phyloP scores from a whole-genome alignment of 495 filamentous ascomycete species.

The Lasiosphaeria ovina region DNA sequence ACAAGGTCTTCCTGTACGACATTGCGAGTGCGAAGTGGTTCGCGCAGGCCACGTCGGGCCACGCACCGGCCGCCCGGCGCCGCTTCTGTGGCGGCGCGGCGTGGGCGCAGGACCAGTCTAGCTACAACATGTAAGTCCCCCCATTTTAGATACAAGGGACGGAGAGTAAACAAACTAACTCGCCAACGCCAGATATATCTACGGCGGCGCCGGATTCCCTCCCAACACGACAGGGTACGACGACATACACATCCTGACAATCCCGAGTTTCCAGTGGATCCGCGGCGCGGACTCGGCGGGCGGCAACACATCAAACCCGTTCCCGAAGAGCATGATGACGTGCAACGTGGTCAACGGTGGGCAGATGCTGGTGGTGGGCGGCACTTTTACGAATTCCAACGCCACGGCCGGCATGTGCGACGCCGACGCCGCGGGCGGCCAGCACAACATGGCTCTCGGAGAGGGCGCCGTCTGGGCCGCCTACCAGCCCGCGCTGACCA shows the following conservation, averaged over 20 bases:
- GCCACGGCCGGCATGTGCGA: constrained; percentile 19
- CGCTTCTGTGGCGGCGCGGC: constrained; percentile 24
- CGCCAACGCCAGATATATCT: constrained; percentile 17
- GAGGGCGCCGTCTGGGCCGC: constrained; percentile 17
- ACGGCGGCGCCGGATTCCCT: constrained; percentile 21
- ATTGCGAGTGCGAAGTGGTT: constrained; percentile 24
- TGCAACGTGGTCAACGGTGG: constrained; percentile 24
- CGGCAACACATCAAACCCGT: constrained; percentile 15
- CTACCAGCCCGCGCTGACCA: constrained; percentile 19
- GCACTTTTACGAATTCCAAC: constrained; percentile 14
- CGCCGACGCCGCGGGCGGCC: constrained; percentile 9
- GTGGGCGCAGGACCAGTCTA: constrained; percentile 24
- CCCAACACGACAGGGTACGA: constrained; percentile 20
- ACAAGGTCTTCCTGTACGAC: constrained; percentile 25
- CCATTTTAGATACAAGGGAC: neutral
- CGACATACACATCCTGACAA: constrained; percentile 26
- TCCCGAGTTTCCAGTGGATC: constrained; percentile 28
- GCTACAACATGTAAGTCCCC: constrained; percentile 23
- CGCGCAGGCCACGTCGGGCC: constrained; percentile 16
- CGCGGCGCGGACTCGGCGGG: constrained; percentile 11
- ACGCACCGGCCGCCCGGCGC: constrained; percentile 11
- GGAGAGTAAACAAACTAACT: neutral
- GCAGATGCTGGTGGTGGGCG: constrained; percentile 25
- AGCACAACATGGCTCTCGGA: constrained; percentile 24
- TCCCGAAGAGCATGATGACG: constrained; percentile 15